A percentile compares a stretch with the other conserved stretches of the same genome.
These are phyloP conservation scores for Cryptococcus sp. DNA, from an alignment of 1,284 basidiomycete species.

Conservation along the genomic window DNA sequence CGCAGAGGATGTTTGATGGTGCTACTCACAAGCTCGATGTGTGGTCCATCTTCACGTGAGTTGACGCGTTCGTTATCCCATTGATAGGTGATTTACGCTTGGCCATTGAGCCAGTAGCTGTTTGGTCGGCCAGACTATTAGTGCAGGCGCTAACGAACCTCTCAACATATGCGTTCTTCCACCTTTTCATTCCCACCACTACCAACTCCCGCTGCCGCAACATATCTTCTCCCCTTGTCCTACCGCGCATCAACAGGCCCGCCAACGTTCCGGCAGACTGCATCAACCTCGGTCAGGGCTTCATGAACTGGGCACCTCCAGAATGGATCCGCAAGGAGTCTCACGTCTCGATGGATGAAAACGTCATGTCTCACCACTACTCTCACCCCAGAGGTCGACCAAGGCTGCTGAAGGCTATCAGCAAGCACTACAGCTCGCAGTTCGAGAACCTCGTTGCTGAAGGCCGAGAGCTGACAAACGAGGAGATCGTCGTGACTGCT, in stretches of 20 bases:
- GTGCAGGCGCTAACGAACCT: too few species aligned
- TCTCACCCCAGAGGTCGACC: conserved; percentile 86
- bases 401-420: conserved; percentile 80
- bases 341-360: conserved; percentile 64
- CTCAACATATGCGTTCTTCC: neutral
- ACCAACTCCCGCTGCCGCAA: too few species aligned
- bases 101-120: too few species aligned
- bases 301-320: conserved; percentile 82
- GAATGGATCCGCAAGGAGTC: conserved; percentile 78
- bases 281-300: conserved; percentile 90
- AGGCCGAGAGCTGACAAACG: conserved; percentile 72
- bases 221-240: neutral
- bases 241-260: conserved; percentile 58
- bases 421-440: conserved; percentile 68
- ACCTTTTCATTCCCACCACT: neutral
- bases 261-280: conserved; percentile 81
- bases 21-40: conserved; percentile 66
- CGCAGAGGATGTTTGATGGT: conserved; percentile 49
- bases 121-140: too few species aligned
- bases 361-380: conserved; percentile 78
- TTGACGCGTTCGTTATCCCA: too few species aligned
- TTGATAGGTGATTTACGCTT: too few species aligned
- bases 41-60: conserved; percentile 89
- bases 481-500: conserved; percentile 92
- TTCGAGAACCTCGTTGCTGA: conserved; percentile 59